Evolutionary conservation across 106 monocot genomes (phyloP).

Genomic region (Chionographis japonica): DNA sequence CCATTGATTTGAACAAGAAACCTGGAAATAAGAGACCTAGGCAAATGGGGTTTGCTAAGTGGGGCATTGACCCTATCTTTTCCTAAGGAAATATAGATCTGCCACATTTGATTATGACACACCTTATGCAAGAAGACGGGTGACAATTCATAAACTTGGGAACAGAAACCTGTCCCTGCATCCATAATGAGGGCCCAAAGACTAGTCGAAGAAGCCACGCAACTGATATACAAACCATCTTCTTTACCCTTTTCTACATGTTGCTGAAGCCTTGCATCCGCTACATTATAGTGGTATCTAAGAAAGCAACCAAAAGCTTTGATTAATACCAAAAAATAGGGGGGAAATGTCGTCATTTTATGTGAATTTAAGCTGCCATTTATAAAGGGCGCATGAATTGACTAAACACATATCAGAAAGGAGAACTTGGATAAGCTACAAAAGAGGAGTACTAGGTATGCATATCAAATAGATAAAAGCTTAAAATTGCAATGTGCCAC

Average conservation of each 20-base stretch:
- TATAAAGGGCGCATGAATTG: too few relatives aligned
- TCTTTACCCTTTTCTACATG: constrained; percentile 91
- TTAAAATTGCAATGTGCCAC: too few relatives aligned
- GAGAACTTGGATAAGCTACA: too few relatives aligned
- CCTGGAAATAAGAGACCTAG: too few relatives aligned
- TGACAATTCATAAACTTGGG: constrained; percentile 88
- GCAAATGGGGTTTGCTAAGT: too few relatives aligned
- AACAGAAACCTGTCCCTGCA: constrained; percentile 84
- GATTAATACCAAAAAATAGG: not conserved
- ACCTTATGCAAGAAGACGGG: constrained; percentile 89
- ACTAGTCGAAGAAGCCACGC: constrained; percentile 77
- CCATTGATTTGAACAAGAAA: too few relatives aligned
- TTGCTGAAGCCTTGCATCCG: constrained; percentile 72
- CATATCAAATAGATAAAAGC: too few relatives aligned
- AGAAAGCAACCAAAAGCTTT: constrained; percentile 4
- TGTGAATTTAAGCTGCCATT: too few relatives aligned
- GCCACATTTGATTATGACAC: constrained; percentile 7
- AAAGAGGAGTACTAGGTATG: too few relatives aligned
- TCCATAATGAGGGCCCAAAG: constrained; percentile 99
- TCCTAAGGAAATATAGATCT: too few relatives aligned
- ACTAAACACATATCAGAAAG: too few relatives aligned
- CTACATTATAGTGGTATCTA: constrained; percentile 97
- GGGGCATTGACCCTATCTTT: too few relatives aligned
- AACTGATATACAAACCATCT: constrained; percentile 90
- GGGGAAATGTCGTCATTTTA: not conserved